phyloP scores from a whole-genome alignment of 2,329 filamentous ascomycete genomes.

The Colletotrichum tanaceti region DNA sequence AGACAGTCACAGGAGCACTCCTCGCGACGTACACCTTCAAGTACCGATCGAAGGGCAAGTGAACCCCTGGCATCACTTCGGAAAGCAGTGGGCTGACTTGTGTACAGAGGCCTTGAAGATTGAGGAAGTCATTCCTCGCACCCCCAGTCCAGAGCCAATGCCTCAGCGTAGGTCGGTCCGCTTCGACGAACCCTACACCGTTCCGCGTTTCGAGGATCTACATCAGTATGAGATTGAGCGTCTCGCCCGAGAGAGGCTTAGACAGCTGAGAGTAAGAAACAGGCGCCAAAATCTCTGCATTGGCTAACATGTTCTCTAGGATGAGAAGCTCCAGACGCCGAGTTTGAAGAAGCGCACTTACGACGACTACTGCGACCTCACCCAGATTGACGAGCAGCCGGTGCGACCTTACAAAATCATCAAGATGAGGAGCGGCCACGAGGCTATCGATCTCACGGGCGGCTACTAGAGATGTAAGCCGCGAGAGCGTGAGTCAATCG shows the following conservation, averaged over 20 bases:
- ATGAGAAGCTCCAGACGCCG: slow-evolving; percentile 39
- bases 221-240: slow-evolving; percentile 44
- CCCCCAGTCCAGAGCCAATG: slow-evolving; percentile 41
- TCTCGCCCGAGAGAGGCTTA: slow-evolving; percentile 48
- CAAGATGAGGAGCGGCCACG: slow-evolving; percentile 25
- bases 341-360: slow-evolving; percentile 45
- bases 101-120: slow-evolving; percentile 47
- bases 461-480: slow-evolving; percentile 20
- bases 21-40: slow-evolving; percentile 48
- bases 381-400: slow-evolving; percentile 31
- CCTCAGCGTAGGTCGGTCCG: slow-evolving; percentile 23
- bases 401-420: slow-evolving; percentile 28
- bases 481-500: neutral
- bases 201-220: slow-evolving; percentile 40
- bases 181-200: neutral
- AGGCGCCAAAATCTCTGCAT: neutral
- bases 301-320: slow-evolving; percentile 18
- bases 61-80: neutral
- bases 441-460: slow-evolving; percentile 39
- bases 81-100: neutral
- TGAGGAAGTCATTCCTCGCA: slow-evolving; percentile 48
- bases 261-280: slow-evolving; percentile 44
- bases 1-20: slow-evolving; percentile 38
- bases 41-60: slow-evolving; percentile 48
- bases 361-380: slow-evolving; percentile 46